Evolutionary conservation across 768 basidiomycete species (phyloP), one percentile per base, ranked within the genome.

Genomic region (Mycena metata): DNA sequence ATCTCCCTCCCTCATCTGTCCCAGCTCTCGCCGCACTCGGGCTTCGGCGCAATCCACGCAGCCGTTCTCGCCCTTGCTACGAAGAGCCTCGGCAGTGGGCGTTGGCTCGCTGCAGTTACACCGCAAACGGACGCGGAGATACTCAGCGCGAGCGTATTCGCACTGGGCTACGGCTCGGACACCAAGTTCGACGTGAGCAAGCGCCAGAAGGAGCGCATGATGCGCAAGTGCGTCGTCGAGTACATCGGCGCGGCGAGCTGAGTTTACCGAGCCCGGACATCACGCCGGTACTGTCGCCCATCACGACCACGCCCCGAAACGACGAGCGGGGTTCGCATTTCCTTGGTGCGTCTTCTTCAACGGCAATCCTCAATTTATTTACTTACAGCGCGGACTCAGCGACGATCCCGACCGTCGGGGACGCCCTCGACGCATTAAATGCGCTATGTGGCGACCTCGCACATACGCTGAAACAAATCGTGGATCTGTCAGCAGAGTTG

Each of bases 41-140:
- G 94, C 5, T 97, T 95, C 74, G 96, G 96, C 4, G 89, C 90
- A 0, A 86, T 97, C 51, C 96, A 99, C 74, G 83, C 89, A 2
- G 91, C 94, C 1, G 88, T 96, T 42, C 82, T 96, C 12, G 83
- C 86, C 19, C 82, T 98, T 7, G 89, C 95, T 0, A 90, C 95
- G 26, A 86, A 88, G 70, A 90, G 87, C 73, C 85, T 96, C 21
- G 86, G 88, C 7, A 82, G 82, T 56, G 86, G 86, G 16, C 84
- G 82, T 46, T 91, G 89, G 86, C 84, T 85, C 33, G 82, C 87
- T 21, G 81, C 78, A 19, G 83, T 95, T 3, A 78, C 80, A 30
- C 91, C 93, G 0, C 85, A 89, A 60, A 90, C 88, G 5, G 93
- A 95, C 50, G 79, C 80, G 2, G 95, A 96, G 75, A 77, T 86